A percentile compares a stretch with the other conserved stretches of the same genome.
Evolutionary conservation across 1,139 yeast species (phyloP).

Genomic region (Hansenula sp.): DNA sequence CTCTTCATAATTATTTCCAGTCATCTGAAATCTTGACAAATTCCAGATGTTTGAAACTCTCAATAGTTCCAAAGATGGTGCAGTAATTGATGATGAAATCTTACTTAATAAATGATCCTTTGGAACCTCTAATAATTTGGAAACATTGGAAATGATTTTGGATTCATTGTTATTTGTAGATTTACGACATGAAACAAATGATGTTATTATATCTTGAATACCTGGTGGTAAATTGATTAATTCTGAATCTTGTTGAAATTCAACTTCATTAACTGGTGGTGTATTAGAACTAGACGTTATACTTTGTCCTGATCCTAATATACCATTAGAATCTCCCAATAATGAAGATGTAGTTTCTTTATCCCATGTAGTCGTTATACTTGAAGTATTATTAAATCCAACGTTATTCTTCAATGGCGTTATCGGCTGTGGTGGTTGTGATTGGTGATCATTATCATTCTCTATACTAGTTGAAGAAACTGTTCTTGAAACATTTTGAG

Average conservation of each 20-base stretch:
- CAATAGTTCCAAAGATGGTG: slow-evolving; percentile 28
- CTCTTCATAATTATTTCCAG: slow-evolving; percentile 12
- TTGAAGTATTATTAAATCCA: neutral
- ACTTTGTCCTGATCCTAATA: neutral
- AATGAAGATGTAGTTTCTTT: slow-evolving; percentile 1
- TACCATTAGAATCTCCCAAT: slow-evolving; percentile 1
- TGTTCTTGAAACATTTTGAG: neutral
- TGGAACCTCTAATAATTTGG: slow-evolving; percentile 27
- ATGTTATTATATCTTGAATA: slow-evolving; percentile 58
- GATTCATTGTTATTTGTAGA: slow-evolving; percentile 28
- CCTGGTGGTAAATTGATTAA: slow-evolving; percentile 65
- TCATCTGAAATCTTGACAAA: slow-evolving; percentile 37
- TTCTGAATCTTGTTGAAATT: slow-evolving; percentile 25
- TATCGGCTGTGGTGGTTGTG: slow-evolving; percentile 1
- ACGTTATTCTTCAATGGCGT: slow-evolving; percentile 1
- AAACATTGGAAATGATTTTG: slow-evolving; percentile 29
- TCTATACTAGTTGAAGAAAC: neutral
- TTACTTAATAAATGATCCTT: slow-evolving; percentile 38
- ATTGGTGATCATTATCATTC: slow-evolving; percentile 4
- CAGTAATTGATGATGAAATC: slow-evolving; percentile 21
- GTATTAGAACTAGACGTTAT: slow-evolving; percentile 18
- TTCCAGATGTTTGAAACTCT: slow-evolving; percentile 41
- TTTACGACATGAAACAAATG: slow-evolving; percentile 44
- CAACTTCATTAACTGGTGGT: slow-evolving; percentile 24
- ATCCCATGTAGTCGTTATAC: slow-evolving; percentile 4